A percentile compares a stretch with the other conserved stretches of the same genome.
Conservation (phyloP, 73 alveolate species). For the Paramecium biaurelia region DNA sequence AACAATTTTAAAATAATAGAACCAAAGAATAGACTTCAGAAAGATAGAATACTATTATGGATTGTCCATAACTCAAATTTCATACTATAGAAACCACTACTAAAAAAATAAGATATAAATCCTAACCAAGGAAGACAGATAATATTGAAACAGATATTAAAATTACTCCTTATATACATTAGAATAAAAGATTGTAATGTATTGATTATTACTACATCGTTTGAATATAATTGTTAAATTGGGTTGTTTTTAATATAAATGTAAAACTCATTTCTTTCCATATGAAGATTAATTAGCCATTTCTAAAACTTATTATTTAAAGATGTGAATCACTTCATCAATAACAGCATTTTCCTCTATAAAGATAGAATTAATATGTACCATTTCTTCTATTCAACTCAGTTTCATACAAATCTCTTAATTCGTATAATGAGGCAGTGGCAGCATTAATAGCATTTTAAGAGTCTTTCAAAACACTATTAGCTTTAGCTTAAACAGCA, state of each 20-base stretch:
- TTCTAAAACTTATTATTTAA: constrained; percentile 35
- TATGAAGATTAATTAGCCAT: constrained; percentile 40
- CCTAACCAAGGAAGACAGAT: background rate
- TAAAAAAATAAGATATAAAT: background rate
- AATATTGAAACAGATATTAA: background rate
- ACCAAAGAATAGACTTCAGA: background rate
- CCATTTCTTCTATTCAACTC: constrained; percentile 51
- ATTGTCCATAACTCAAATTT: background rate
- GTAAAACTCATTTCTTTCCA: constrained; percentile 34
- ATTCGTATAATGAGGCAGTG: background rate
- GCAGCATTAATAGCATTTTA: constrained; percentile 39
- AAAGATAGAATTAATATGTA: background rate
- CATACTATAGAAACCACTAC: background rate
- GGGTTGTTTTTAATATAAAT: background rate
- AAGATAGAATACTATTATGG: background rate
- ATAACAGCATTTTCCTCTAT: constrained; percentile 44
- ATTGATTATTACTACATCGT: background rate
- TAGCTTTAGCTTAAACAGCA: constrained; percentile 48
- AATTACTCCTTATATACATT: background rate
- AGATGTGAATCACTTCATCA: constrained; percentile 52
- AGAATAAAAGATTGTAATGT: background rate
- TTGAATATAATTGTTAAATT: background rate
- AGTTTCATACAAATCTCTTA: background rate
- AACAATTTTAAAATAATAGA: background rate
- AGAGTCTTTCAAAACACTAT: constrained; percentile 23